These are phyloP conservation scores for Pholiota microspora DNA, from an alignment of 768 basidiomycete species.

Conservation along the genomic window DNA sequence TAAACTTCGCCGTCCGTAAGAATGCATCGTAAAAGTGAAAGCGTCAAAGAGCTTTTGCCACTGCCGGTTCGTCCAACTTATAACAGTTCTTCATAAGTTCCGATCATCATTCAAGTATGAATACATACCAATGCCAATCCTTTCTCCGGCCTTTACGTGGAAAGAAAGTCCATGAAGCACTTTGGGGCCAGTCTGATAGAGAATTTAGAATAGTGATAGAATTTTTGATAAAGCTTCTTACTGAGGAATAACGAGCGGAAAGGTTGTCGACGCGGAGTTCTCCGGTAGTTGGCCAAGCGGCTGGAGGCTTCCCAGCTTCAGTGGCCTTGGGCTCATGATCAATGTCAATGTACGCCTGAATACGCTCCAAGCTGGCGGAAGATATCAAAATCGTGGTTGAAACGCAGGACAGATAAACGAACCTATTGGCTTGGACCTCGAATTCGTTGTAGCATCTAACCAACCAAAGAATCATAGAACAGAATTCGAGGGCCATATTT, in stretches of 20 bases:
- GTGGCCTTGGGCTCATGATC: constrained; percentile 52
- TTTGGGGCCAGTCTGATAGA: constrained; percentile 38
- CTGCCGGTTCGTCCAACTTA: constrained; percentile 27
- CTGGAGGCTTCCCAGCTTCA: constrained; percentile 49
- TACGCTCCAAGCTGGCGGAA: constrained; percentile 50
- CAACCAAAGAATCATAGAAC: constrained; percentile 51
- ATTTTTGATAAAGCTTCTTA: constrained; percentile 3
- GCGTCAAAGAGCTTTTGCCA: constrained; percentile 35
- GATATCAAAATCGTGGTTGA: neutral
- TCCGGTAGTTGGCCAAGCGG: constrained; percentile 66
- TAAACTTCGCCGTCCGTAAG: constrained; percentile 50
- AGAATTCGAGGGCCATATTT: constrained; percentile 60
- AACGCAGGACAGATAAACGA: constrained; percentile 1
- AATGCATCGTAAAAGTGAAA: constrained; percentile 53
- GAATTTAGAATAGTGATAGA: neutral
- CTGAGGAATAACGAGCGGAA: constrained; percentile 51
- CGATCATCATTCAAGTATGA: neutral
- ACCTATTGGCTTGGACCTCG: constrained; percentile 47
- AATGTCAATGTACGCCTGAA: constrained; percentile 60
- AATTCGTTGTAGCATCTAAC: constrained; percentile 44
- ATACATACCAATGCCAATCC: constrained; percentile 47
- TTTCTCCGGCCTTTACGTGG: constrained; percentile 52
- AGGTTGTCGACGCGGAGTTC: constrained; percentile 52
- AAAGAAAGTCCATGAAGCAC: constrained; percentile 59
- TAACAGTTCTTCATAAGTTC: neutral